These are phyloP conservation scores for Plasmodium vinckei DNA, from an alignment of 169 alveolate genomes.

Conservation along the genomic window DNA sequence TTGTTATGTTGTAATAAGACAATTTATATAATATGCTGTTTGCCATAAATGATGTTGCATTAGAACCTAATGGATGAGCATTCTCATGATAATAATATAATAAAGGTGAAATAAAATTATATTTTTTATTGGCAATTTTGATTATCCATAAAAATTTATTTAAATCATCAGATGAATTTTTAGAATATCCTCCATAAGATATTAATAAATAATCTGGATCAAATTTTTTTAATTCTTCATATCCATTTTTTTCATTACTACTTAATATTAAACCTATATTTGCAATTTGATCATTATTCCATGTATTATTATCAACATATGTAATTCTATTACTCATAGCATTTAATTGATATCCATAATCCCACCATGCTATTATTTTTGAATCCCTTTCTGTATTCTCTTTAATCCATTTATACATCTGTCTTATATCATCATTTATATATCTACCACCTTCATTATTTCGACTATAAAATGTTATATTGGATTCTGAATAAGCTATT, in stretches of 20 bases:
- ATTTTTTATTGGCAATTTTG: constrained; percentile 92
- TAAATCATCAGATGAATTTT: constrained; percentile 97
- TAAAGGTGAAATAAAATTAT: constrained; percentile 78
- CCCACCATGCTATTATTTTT: constrained; percentile 99
- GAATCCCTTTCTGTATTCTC: constrained; percentile 95
- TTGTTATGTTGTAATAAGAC: constrained; percentile 94
- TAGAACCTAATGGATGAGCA: constrained; percentile 91
- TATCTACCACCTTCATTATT: constrained; percentile 90
- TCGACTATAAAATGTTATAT: constrained; percentile 73
- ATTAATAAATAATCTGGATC: constrained; percentile 97
- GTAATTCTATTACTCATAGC: constrained; percentile 97
- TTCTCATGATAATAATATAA: constrained; percentile 39
- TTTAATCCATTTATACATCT: constrained; percentile 98
- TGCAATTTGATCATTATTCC: constrained; percentile 98
- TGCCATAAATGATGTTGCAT: constrained; percentile 92
- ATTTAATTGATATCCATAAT: constrained; percentile 98
- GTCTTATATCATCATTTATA: constrained; percentile 97
- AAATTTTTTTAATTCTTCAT: constrained; percentile 90
- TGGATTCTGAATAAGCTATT: constrained; percentile 80
- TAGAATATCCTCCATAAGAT: constrained; percentile 97
- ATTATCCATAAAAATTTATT: constrained; percentile 98
- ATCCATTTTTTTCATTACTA: constrained; percentile 96
- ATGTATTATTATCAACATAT: constrained; percentile 98
- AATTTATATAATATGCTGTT: constrained; percentile 95
- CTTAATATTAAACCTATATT: constrained; percentile 93